A percentile compares a stretch with the other conserved stretches of the same genome.
Evolutionary conservation across 2,329 filamentous ascomycete genomes (phyloP).

Genomic region (Alternaria alternata): DNA sequence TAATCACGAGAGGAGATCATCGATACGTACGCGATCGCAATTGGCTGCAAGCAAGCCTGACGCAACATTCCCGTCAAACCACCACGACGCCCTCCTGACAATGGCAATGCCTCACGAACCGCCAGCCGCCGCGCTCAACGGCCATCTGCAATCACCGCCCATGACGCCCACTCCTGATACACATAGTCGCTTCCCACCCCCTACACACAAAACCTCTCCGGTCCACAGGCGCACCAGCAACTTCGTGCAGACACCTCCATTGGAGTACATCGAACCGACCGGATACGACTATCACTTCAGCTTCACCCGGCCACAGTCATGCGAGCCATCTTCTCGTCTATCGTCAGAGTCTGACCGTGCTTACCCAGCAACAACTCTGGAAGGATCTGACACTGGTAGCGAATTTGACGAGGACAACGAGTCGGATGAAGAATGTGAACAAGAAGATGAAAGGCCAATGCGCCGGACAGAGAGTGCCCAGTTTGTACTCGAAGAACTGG

Average conservation of each 20-base stretch:
- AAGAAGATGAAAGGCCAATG: slow-evolving; percentile 34
- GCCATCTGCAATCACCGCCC: slow-evolving; percentile 48
- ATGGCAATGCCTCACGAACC: slow-evolving; percentile 46
- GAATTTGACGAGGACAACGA: slow-evolving; percentile 31
- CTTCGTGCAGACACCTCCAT: slow-evolving; percentile 46
- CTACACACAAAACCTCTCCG: slow-evolving; percentile 44
- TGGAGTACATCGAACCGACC: slow-evolving; percentile 50
- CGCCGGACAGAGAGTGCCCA: slow-evolving; percentile 41
- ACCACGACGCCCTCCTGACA: slow-evolving; percentile 29
- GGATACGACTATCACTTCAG: slow-evolving; percentile 46
- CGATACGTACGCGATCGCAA: slow-evolving; percentile 43
- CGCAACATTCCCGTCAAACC: slow-evolving; percentile 39
- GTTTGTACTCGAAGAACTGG: slow-evolving; percentile 56
- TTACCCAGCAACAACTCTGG: slow-evolving; percentile 40
- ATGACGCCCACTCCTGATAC: slow-evolving; percentile 45
- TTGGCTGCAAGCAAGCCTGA: slow-evolving; percentile 41
- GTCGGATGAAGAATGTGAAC: slow-evolving; percentile 39
- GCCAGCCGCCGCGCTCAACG: slow-evolving; percentile 40
- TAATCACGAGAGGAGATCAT: slow-evolving; percentile 24
- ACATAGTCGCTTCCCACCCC: slow-evolving; percentile 39
- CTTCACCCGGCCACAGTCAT: slow-evolving; percentile 48
- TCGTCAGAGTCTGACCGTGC: slow-evolving; percentile 49
- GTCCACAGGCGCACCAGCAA: slow-evolving; percentile 46
- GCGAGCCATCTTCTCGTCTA: slow-evolving; percentile 46
- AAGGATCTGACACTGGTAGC: slow-evolving; percentile 39